Conservation (phyloP, 306 rosid genomes). For the Citrullus colocynthis region DNA sequence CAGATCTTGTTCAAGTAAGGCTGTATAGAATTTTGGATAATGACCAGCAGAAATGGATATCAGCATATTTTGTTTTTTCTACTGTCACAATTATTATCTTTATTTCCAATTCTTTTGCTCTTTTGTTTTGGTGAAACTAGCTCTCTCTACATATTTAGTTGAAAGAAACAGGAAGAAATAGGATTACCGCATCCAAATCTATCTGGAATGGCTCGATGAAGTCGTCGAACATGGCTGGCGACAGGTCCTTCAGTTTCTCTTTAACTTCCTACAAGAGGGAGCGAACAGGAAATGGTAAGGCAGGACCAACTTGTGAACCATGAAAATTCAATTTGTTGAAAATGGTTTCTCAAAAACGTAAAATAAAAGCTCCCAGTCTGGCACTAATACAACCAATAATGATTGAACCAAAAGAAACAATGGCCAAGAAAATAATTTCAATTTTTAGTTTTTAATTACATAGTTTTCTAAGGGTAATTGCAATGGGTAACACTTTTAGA, state of each 20-base stretch:
- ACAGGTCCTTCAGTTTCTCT: constrained; percentile 57
- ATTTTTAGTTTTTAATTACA: background rate
- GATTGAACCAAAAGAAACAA: background rate
- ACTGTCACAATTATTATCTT: background rate
- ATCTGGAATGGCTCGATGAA: constrained; percentile 72
- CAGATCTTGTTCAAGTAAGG: too few relatives aligned
- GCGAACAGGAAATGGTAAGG: background rate
- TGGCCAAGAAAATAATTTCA: background rate
- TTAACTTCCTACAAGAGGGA: constrained; percentile 51
- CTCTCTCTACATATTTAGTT: background rate
- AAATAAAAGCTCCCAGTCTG: background rate
- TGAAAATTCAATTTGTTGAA: background rate
- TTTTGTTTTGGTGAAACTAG: background rate
- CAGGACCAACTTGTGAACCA: background rate
- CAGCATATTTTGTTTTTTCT: background rate
- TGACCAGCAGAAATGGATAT: background rate
- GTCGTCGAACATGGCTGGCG: constrained; percentile 86
- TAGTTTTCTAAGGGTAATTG: background rate
- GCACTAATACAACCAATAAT: background rate
- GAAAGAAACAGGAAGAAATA: background rate
- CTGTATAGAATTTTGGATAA: too few relatives aligned
- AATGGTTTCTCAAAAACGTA: background rate
- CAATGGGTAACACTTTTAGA: too few relatives aligned
- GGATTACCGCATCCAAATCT: constrained; percentile 53
- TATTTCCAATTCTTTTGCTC: background rate